Base-by-base conservation (phyloP, 2,329 filamentous ascomycete species). In the Ophiostoma piceae region DNA sequence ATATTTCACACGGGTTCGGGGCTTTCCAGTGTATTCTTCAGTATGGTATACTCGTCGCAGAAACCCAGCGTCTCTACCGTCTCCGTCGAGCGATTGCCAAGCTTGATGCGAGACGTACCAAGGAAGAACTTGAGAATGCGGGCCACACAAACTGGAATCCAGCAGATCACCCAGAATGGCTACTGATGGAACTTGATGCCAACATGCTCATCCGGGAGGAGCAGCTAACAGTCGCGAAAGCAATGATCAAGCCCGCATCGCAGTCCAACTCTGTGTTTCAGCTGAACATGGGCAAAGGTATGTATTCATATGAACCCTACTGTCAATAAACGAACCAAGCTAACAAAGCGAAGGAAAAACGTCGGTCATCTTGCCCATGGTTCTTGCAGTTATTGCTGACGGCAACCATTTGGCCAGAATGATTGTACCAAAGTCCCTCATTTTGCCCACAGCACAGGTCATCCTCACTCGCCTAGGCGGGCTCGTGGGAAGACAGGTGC, bases 151-250 rank as follows among this genome's bases (percentile, higher is more conserved):
- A 87, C 39, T 90, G 88, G 88, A 74, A 79, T 2, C 83, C 86
- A 0, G n/a, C 75, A 0, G 77, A 85, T 0, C 76, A 83, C 41
- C 81, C 87, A 0, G 88, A 92, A 74, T 90, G 88, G 85, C 76
- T 92, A 0, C 78, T 92, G 0, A 77, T 92, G 0, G 89, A 92
- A 72, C 84, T 92, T 16, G 89, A 92, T 68, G 81, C 83, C 0
- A 83, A 90, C 71, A 76, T 92, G 2, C 79, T 88, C 37, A 87
- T 92, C 68, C 83, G 89, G 0, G 79, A 81, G 0, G 84, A 85
- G 2, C 89, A 92, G 73, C 80, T 89, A 0, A 81, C 87, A 4
- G 88, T 92, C 7, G 88, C 89, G 0, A 73, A 79, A 1, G 85
- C 86, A 0, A 91, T 86, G 22, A 87, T 88, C 1, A 77, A 77